Evolutionary conservation across 1,284 basidiomycete species (phyloP).

Genomic region (Testicularia cyperi): DNA sequence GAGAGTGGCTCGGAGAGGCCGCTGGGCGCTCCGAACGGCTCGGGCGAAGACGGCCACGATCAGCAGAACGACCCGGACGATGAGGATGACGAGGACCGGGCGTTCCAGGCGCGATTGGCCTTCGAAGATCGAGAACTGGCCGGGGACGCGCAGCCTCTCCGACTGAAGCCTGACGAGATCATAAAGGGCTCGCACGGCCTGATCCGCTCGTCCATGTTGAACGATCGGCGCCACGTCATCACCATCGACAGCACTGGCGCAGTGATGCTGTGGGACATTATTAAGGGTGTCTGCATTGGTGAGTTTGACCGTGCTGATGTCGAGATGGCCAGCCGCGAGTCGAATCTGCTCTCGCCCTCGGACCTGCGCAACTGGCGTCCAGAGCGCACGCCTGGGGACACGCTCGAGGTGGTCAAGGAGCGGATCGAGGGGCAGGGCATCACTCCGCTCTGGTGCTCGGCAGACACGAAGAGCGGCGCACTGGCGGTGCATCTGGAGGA

Average conservation of each 20-base stretch:
- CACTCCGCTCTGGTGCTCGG: conserved; percentile 78
- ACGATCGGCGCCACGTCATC: conserved; percentile 86
- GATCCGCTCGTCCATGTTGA: conserved; percentile 78
- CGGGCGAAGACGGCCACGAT: background rate
- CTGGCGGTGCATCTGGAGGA: conserved; percentile 86
- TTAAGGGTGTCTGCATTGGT: conserved; percentile 76
- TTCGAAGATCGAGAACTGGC: conserved; percentile 81
- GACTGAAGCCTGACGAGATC: conserved; percentile 69
- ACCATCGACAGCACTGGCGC: conserved; percentile 82
- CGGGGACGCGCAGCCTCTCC: conserved; percentile 73
- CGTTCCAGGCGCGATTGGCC: conserved; percentile 31
- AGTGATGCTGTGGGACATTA: conserved; percentile 89
- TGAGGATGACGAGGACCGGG: conserved; percentile 14
- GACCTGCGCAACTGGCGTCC: conserved; percentile 33
- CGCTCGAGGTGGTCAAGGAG: conserved; percentile 80
- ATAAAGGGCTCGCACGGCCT: conserved; percentile 80
- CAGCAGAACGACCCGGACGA: conserved; percentile 4
- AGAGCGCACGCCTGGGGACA: conserved; percentile 64
- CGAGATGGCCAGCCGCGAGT: conserved; percentile 19
- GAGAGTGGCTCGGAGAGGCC: conserved; percentile 22
- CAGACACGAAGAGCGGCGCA: conserved; percentile 85
- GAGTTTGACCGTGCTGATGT: conserved; percentile 73
- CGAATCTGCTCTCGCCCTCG: conserved; percentile 15
- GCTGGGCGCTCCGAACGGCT: too few relatives aligned
- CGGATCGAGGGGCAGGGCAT: conserved; percentile 89